phyloP scores from a whole-genome alignment of 2,329 filamentous ascomycete genomes.

The Arthrinium phaeospermum region DNA sequence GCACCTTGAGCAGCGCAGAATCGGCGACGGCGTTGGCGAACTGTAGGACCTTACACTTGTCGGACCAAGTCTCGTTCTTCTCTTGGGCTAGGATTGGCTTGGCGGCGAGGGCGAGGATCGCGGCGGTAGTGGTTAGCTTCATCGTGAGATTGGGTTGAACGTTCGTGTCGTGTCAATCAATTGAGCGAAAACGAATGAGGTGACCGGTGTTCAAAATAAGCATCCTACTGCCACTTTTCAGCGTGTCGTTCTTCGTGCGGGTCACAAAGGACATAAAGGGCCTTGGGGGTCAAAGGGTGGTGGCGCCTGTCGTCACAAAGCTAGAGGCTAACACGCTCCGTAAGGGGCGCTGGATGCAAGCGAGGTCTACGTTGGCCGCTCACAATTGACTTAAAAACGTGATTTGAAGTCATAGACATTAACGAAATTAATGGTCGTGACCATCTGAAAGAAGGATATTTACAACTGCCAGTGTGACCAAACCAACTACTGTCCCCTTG shows the following conservation, averaged over 20 bases:
- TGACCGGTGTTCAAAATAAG: background rate
- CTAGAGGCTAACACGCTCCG: background rate
- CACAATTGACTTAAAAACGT: background rate
- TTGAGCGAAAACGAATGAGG: background rate
- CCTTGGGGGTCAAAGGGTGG: background rate
- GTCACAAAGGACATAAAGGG: background rate
- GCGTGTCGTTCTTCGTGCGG: too few species aligned
- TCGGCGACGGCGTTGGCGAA: background rate
- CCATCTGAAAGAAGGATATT: too few species aligned
- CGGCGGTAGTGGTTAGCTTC: background rate
- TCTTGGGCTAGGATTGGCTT: background rate
- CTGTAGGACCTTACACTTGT: background rate
- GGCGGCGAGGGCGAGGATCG: background rate
- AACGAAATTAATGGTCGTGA: background rate
- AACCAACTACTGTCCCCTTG: background rate
- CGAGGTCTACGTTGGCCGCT: background rate
- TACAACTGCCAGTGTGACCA: background rate
- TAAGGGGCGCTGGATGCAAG: background rate
- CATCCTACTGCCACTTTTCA: background rate
- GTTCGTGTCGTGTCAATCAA: background rate
- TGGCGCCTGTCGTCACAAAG: background rate
- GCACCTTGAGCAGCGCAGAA: background rate
- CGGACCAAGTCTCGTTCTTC: background rate
- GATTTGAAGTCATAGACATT: background rate
- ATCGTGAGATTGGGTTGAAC: background rate